Base-by-base conservation (phyloP, 176 grass and related monocot species). In the Dendrocalamus sinicus region DNA sequence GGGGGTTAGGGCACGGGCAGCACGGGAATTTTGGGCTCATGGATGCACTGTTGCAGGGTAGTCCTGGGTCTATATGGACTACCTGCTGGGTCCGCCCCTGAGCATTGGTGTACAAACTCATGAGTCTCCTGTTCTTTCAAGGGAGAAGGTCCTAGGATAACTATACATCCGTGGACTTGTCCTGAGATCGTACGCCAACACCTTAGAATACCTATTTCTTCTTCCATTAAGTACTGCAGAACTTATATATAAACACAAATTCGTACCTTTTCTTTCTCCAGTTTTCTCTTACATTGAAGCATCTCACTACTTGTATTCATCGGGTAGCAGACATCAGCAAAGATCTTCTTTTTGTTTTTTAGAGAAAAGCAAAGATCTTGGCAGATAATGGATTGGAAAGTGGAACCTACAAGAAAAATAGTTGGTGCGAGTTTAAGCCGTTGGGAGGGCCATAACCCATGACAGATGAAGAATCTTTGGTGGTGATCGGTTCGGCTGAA, bases 311-410 rank as follows among this genome's bases (percentile, higher is more conserved):
- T 51, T 79, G 9, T 23, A 61, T 72, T 53, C 4, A 7, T 44
- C 46, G 9, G 9, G 69, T 73, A 72, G 28, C 57, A 57, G 51
- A 67, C 37, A 68, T 68, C 63, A 85, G 63, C 39, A 85, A 85
- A 76, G 47, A 67, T 85, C 35, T 66, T 12, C 3, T 32, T 30
- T 30, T 30, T 30, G n/a, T 30, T 30, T 4, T 35, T 35, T 35
- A 35, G 2, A 35, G 32, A 35, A 35, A 35, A 35, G 32, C 32
- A 35, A 35, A 35, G 32, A 35, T 35, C 32, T 35, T 35, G 32
- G 32, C 4, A 5, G 72, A 67, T 76, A 44, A 16, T 53, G 47
- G 60, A 24, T 53, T 84, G 15, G 2, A 26, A 67, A 43, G 1
- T 67, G 30, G 8, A 67, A 76, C 45, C 30, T 76, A 24, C 48